These are phyloP conservation scores for Botrytis aclada DNA, from an alignment of 2,329 filamentous ascomycete species.

Conservation along the genomic window DNA sequence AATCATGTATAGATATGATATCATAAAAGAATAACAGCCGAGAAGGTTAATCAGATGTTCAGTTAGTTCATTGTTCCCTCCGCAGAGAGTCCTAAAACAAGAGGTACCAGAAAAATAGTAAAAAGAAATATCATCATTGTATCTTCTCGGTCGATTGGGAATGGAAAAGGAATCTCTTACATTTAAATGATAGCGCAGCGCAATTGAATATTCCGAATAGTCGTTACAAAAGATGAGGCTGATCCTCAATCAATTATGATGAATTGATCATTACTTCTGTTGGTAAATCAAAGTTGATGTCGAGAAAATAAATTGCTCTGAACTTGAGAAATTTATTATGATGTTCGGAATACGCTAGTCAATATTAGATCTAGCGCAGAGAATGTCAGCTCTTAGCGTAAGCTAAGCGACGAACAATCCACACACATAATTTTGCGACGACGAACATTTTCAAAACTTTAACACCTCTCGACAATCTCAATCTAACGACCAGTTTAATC, in stretches of 20 bases:
- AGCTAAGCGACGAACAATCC: constrained; percentile 13
- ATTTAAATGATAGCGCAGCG: neutral
- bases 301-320: neutral
- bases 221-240: neutral
- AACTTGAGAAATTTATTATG: constrained; percentile 12
- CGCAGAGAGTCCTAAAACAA: constrained; percentile 74
- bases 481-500: constrained; percentile 16
- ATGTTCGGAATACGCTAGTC: neutral
- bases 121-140: constrained; percentile 70
- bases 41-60: constrained; percentile 69
- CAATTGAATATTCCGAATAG: neutral
- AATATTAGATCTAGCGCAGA: neutral
- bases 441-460: constrained; percentile 8
- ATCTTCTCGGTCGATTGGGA: constrained; percentile 16
- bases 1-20: neutral
- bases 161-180: constrained; percentile 6
- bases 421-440: constrained; percentile 14
- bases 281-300: neutral
- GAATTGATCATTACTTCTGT: neutral
- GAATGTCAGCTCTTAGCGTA: constrained; percentile 7
- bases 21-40: neutral
- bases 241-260: neutral
- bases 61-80: constrained; percentile 70
- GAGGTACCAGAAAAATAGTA: constrained; percentile 90
- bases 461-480: constrained; percentile 21